These are phyloP conservation scores for Skeletonema marinoi DNA, from an alignment of 108 stramenopile species.

Conservation along the genomic window DNA sequence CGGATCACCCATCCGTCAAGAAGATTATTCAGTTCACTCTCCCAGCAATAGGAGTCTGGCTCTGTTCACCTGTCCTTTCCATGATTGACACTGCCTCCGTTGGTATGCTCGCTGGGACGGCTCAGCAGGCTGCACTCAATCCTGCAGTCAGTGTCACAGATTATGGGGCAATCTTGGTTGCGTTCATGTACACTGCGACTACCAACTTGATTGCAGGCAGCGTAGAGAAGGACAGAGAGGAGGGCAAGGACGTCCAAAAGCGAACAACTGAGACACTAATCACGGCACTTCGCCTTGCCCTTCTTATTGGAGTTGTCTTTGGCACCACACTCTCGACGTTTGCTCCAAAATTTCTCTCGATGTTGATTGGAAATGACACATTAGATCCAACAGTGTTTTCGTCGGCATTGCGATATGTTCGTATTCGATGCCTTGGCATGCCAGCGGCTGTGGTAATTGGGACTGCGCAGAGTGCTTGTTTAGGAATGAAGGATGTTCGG, in stretches of 20 bases:
- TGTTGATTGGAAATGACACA: conserved; percentile 74
- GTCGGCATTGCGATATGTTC: conserved; percentile 80
- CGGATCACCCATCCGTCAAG: conserved; percentile 36
- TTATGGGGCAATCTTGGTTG: conserved; percentile 51
- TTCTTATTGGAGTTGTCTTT: conserved; percentile 66
- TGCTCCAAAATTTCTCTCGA: conserved; percentile 45
- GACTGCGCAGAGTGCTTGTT: conserved; percentile 70
- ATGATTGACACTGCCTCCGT: conserved; percentile 86
- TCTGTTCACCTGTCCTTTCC: conserved; percentile 75
- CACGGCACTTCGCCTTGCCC: conserved; percentile 69
- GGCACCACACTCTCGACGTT: conserved; percentile 57
- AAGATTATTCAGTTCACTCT: conserved; percentile 81
- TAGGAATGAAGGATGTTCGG: conserved; percentile 73
- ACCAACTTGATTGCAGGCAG: conserved; percentile 82
- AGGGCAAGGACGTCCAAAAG: conserved; percentile 30
- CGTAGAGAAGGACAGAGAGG: conserved; percentile 51
- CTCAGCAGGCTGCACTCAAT: conserved; percentile 84
- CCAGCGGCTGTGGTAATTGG: conserved; percentile 85
- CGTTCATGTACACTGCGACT: conserved; percentile 85
- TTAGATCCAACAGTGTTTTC: conserved; percentile 69
- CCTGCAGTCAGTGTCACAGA: conserved; percentile 85
- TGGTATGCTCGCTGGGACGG: conserved; percentile 77
- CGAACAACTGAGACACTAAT: conserved; percentile 56
- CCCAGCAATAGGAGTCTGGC: conserved; percentile 87
- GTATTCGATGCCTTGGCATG: conserved; percentile 84